Percentiles rank a stretch among this genome's conserved stretches.
These are phyloP conservation scores for Triticum monococcum DNA, from an alignment of 176 grass and related monocot genomes.

Conservation along the genomic window DNA sequence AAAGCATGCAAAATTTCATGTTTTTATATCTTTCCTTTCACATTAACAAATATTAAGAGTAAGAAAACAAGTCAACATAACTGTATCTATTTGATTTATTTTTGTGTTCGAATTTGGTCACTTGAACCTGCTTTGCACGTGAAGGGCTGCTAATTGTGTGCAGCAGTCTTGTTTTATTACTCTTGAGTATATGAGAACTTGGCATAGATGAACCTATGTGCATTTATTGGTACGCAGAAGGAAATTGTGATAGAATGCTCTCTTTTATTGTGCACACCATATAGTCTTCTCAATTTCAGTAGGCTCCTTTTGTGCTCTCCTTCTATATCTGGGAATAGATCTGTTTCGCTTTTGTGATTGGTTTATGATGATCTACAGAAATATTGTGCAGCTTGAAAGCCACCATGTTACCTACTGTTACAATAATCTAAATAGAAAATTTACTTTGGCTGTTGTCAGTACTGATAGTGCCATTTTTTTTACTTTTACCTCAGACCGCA, in stretches of 20 bases:
- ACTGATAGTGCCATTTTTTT: not conserved
- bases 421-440: not conserved
- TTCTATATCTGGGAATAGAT: not conserved
- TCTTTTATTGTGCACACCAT: not conserved
- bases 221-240: not conserved
- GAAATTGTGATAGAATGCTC: not conserved
- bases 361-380: not conserved
- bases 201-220: not conserved
- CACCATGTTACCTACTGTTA: constrained; percentile 1
- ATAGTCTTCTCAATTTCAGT: not conserved
- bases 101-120: not conserved
- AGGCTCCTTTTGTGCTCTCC: not conserved
- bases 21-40: not conserved
- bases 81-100: not conserved
- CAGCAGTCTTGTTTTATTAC: not conserved
- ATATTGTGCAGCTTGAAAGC: not conserved
- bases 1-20: not conserved
- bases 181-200: not conserved
- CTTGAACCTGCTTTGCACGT: not conserved
- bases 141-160: not conserved
- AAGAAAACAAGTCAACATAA: not conserved
- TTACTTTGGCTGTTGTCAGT: not conserved
- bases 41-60: not conserved
- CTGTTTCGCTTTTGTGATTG: constrained; percentile 5
- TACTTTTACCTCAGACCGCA: constrained; percentile 59